A percentile compares a stretch with the other conserved stretches of the same genome.
These are phyloP conservation scores for Neohortaea acidophila DNA, from an alignment of 495 filamentous ascomycete species.

Conservation along the genomic window DNA sequence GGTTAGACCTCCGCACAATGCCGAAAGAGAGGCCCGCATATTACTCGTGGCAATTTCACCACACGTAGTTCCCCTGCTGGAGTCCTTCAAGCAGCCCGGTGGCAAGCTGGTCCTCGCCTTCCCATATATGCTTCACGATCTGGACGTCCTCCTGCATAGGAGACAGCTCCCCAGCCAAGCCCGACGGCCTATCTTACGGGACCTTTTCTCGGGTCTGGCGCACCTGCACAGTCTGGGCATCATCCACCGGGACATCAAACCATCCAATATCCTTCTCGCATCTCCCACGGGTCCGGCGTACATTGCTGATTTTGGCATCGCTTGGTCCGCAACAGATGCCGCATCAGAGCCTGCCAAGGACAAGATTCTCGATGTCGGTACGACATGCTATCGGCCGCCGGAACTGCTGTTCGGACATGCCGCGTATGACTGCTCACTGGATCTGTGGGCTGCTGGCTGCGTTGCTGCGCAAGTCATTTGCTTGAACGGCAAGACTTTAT, in stretches of 20 bases:
- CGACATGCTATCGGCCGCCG: slow-evolving; percentile 76
- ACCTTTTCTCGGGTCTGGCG: slow-evolving; percentile 56
- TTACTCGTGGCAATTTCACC: slow-evolving; percentile 36
- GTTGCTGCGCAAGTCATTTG: slow-evolving; percentile 52
- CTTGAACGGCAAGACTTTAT: slow-evolving; percentile 40
- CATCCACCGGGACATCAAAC: slow-evolving; percentile 89
- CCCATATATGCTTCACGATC: slow-evolving; percentile 62
- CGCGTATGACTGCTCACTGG: slow-evolving; percentile 52
- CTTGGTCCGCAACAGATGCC: slow-evolving; percentile 53
- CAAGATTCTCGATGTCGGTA: slow-evolving; percentile 89
- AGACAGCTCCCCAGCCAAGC: slow-evolving; percentile 29
- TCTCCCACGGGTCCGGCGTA: slow-evolving; percentile 53
- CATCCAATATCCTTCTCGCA: slow-evolving; percentile 68
- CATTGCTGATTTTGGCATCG: slow-evolving; percentile 82
- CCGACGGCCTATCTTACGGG: slow-evolving; percentile 37
- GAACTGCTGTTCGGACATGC: slow-evolving; percentile 78
- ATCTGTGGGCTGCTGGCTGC: slow-evolving; percentile 83
- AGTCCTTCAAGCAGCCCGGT: slow-evolving; percentile 55
- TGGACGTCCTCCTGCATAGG: slow-evolving; percentile 46
- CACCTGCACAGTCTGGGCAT: slow-evolving; percentile 60
- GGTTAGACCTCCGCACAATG: slow-evolving; percentile 65
- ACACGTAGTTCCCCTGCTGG: slow-evolving; percentile 50
- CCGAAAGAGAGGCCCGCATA: slow-evolving; percentile 59
- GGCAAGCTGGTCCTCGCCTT: slow-evolving; percentile 63
- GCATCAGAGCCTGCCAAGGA: slow-evolving; percentile 44